A percentile compares a stretch with the other conserved stretches of the same genome.
These are phyloP conservation scores for Phytophthora kernoviae DNA, from an alignment of 352 stramenopile species.

Conservation along the genomic window DNA sequence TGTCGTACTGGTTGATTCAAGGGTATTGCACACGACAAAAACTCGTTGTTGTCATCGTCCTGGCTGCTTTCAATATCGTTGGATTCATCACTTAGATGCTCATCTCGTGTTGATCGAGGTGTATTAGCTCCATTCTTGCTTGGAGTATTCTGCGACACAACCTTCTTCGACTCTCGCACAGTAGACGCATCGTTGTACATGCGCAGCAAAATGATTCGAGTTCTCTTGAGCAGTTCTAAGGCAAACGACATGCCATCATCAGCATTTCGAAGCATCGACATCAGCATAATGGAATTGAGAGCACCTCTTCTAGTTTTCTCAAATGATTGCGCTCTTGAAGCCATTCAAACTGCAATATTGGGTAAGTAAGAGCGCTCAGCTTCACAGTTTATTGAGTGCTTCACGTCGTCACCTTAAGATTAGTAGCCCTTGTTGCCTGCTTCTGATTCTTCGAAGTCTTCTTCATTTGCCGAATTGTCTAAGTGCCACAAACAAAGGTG, in stretches of 20 bases:
- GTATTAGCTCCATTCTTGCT: slow-evolving; percentile 7
- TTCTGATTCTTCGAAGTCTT: slow-evolving; percentile 66
- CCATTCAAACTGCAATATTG: slow-evolving; percentile 58
- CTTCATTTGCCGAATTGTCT: slow-evolving; percentile 77
- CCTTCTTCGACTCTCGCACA: slow-evolving; percentile 24
- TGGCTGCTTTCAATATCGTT: slow-evolving; percentile 7
- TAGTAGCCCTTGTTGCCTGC: slow-evolving; percentile 54
- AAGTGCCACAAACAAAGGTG: neutral
- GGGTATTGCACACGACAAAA: neutral
- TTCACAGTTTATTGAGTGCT: neutral
- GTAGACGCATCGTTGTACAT: slow-evolving; percentile 69
- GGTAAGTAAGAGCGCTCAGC: neutral
- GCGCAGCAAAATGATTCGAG: slow-evolving; percentile 66
- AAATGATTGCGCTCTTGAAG: slow-evolving; percentile 67
- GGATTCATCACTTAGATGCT: slow-evolving; percentile 6
- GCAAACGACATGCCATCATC: neutral
- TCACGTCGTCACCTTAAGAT: slow-evolving; percentile 48
- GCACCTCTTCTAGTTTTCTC: slow-evolving; percentile 68
- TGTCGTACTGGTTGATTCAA: slow-evolving; percentile 10
- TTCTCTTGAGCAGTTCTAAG: slow-evolving; percentile 61
- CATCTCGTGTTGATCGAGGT: neutral
- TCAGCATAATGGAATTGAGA: neutral
- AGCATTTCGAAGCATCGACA: neutral
- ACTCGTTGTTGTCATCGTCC: slow-evolving; percentile 11
- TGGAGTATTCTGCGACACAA: slow-evolving; percentile 1